Evolutionary conservation across 257 asterid genomes (phyloP), one percentile per base, ranked within the genome.

Genomic region (Solanum acaule): DNA sequence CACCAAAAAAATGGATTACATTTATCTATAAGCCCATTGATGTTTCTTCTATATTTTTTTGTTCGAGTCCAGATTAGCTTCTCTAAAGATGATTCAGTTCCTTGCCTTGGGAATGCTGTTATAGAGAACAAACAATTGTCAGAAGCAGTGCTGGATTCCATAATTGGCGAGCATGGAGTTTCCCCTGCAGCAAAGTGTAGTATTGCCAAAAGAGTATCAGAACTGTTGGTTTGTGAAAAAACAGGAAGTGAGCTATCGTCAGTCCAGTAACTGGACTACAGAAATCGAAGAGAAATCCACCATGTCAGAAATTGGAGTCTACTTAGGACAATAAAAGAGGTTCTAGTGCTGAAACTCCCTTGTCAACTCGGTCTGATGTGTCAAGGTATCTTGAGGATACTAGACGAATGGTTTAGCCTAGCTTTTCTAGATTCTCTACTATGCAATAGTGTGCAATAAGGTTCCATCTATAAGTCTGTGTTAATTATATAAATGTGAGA

Each of bases 141-240:
- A 10, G 97, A 92, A 86, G 98, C 98, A 4, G 93, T 93, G 86
- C 91, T 95, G 9, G 96, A 95, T 89, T 95, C 99, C 18, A 95
- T 96, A 86, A 95, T 96, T 59, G 99, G 99, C 61, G 91, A 91
- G 89, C 90, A 94, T 1, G 98, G 99, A 0, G 99, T 95, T 2
- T 95, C 99, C 11, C 98, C 98, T 20, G 88, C 90, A 5, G 95
- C 98, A 6, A 93, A 93, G 89, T 89, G 89, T 93, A 96, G 94
- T 84, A 88, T 96, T 93, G 96, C 96, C 6, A 84, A 33, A 20
- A 88, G 98, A 73, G 31, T 96, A n/a, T 89, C 96, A 3, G 91
- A 90, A 5, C 52, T 95, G 16, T 10, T n/a, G 2, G 18, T 44
- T 79, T 27, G 8, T 46, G 67, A 27, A 46, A 49, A 81, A 1